Percentiles rank a stretch among this genome's conserved stretches.
These are phyloP conservation scores for Paraglomus occultum DNA, from an alignment of 192 early-diverging fungal species.

Conservation along the genomic window DNA sequence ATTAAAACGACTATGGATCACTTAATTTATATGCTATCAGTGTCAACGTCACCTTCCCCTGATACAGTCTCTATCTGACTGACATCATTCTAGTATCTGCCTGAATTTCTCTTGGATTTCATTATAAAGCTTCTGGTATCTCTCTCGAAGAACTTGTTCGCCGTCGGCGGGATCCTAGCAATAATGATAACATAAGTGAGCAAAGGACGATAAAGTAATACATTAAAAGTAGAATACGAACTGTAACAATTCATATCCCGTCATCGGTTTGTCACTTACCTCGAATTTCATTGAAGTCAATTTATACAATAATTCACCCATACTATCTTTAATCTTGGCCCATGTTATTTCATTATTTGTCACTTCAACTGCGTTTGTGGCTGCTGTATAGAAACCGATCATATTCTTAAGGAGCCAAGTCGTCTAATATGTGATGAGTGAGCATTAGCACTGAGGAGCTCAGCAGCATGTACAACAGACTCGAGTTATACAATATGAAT, in stretches of 20 bases:
- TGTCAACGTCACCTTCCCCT: no score
- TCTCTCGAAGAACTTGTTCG: conserved; percentile 79
- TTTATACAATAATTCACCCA: conserved; percentile 94
- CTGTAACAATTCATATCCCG: neutral
- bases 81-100: conserved; percentile 20
- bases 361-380: conserved; percentile 92
- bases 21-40: no score
- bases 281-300: conserved; percentile 99
- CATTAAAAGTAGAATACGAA: conserved; percentile 20
- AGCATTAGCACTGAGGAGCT: neutral
- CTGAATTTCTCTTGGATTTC: conserved; percentile 97
- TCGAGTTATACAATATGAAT: neutral
- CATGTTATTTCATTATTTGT: conserved; percentile 88
- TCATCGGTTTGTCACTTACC: conserved; percentile 32
- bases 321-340: conserved; percentile 90
- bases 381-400: conserved; percentile 94
- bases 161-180: conserved; percentile 91
- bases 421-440: conserved; percentile 47
- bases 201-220: neutral
- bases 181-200: conserved; percentile 12
- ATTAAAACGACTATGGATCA: no score
- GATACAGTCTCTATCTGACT: no score
- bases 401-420: conserved; percentile 98
- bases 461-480: neutral
- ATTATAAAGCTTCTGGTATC: conserved; percentile 86